Evolutionary conservation across 2,329 filamentous ascomycete genomes (phyloP).

Genomic region (Zasmidium citrigriseum): DNA sequence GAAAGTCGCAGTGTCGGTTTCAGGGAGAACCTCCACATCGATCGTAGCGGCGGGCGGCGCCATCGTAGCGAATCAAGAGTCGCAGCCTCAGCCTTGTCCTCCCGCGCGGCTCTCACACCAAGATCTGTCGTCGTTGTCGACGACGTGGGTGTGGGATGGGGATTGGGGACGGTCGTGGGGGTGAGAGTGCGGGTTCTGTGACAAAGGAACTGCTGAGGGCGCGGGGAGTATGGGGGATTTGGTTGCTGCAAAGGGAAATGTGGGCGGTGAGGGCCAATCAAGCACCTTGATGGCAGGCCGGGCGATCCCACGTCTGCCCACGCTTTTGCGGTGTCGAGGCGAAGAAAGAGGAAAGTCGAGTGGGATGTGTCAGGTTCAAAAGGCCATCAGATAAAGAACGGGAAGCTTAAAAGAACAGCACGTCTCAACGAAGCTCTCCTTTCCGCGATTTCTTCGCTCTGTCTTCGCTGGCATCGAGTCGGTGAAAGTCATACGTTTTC

Average conservation of each 20-base stretch:
- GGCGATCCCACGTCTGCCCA: conserved; percentile 2
- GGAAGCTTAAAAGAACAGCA: background rate
- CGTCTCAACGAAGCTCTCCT: background rate
- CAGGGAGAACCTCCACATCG: conserved; percentile 43
- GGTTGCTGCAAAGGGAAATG: conserved; percentile 9
- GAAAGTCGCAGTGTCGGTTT: conserved; percentile 50
- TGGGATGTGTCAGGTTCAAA: conserved; percentile 14
- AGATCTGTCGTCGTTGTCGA: background rate
- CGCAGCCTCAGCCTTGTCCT: too few species aligned
- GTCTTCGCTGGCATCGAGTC: too few species aligned
- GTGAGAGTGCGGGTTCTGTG: background rate
- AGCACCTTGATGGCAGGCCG: conserved; percentile 19
- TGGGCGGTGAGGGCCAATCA: conserved; percentile 14
- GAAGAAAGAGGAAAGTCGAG: conserved; percentile 11
- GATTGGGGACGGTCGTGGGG: conserved; percentile 2
- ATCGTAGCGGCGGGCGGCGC: conserved; percentile 34
- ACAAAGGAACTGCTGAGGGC: conserved; percentile 5
- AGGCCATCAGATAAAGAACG: background rate
- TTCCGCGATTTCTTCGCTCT: too few species aligned
- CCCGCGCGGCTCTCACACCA: background rate
- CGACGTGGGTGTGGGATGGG: conserved; percentile 1
- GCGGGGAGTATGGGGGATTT: conserved; percentile 12
- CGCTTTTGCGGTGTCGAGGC: conserved; percentile 1
- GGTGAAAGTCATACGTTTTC: too few species aligned
- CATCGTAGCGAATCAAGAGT: conserved; percentile 27